These are phyloP conservation scores for Globisporangium splendens DNA, from an alignment of 352 stramenopile genomes.

Conservation along the genomic window DNA sequence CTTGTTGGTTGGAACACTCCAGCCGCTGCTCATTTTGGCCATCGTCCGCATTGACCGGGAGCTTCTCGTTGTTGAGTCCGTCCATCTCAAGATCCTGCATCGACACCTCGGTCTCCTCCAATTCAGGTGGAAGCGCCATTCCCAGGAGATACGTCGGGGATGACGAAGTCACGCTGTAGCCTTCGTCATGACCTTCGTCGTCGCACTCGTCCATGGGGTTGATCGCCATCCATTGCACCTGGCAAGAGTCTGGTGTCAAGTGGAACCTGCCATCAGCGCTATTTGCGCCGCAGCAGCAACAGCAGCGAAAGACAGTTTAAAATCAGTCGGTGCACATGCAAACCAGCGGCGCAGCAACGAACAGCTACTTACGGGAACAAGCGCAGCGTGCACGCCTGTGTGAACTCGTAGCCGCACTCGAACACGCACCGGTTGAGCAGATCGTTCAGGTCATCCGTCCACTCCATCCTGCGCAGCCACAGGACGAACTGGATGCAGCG, in stretches of 20 bases:
- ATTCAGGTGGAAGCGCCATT: background rate
- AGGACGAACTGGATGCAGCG: no score
- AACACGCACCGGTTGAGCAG: conserved; percentile 79
- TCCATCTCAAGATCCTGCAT: background rate
- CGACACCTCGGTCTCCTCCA: background rate
- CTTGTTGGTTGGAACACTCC: no score
- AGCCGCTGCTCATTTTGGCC: background rate
- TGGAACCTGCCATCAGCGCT: conserved; percentile 11
- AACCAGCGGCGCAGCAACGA: no score
- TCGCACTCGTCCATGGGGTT: conserved; percentile 49
- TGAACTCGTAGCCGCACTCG: conserved; percentile 71
- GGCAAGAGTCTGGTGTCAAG: conserved; percentile 43
- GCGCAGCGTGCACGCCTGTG: conserved; percentile 26
- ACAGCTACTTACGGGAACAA: conserved; percentile 33
- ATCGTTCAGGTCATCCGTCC: conserved; percentile 55
- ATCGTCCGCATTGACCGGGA: background rate
- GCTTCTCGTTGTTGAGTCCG: background rate
- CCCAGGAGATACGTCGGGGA: background rate
- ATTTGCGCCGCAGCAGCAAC: no score
- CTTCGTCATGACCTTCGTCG: conserved; percentile 12
- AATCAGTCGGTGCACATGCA: no score
- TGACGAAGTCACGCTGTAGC: background rate
- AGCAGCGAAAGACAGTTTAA: no score
- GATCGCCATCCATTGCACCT: conserved; percentile 68
- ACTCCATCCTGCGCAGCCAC: conserved; percentile 35